These are phyloP conservation scores for Crithidia brevicula DNA, from an alignment of 208 protist genomes.

Conservation along the genomic window DNA sequence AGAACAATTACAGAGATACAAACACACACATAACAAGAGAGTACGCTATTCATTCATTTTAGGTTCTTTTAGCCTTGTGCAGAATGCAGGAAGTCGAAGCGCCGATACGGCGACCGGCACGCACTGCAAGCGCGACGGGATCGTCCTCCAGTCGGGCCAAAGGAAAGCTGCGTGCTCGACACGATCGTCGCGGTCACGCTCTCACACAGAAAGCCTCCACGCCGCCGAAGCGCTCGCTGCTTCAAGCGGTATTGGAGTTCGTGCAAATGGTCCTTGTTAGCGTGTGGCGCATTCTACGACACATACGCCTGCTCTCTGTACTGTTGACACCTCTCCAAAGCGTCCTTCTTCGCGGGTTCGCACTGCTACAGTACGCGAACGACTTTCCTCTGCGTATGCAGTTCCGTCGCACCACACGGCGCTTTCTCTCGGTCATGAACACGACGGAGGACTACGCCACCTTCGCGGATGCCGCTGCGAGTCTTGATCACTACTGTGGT, in stretches of 20 bases:
- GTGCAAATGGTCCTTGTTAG: background rate
- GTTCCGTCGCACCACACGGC: constrained; percentile 38
- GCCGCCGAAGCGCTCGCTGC: background rate
- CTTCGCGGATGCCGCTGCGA: constrained; percentile 33
- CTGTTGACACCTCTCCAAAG: background rate
- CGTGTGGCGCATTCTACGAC: background rate
- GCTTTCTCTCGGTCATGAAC: constrained; percentile 63
- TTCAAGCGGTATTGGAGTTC: background rate
- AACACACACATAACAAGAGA: background rate
- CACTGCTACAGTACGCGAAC: constrained; percentile 28
- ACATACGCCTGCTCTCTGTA: constrained; percentile 5
- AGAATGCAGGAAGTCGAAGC: background rate
- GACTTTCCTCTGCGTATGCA: constrained; percentile 41
- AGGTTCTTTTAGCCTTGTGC: background rate
- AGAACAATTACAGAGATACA: too few species aligned
- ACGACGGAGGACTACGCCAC: constrained; percentile 55
- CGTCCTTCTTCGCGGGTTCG: constrained; percentile 10
- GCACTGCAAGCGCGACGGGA: background rate
- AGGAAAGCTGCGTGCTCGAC: background rate
- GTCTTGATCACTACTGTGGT: constrained; percentile 51
- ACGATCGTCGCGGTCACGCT: background rate
- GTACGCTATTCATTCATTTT: background rate
- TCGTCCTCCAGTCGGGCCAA: background rate
- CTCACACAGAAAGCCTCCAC: too few species aligned
- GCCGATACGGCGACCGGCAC: background rate